Evolutionary conservation across 176 grass and related monocot genomes (phyloP), one percentile per base, ranked within the genome.

Genomic region (Luzula sylvatica): DNA sequence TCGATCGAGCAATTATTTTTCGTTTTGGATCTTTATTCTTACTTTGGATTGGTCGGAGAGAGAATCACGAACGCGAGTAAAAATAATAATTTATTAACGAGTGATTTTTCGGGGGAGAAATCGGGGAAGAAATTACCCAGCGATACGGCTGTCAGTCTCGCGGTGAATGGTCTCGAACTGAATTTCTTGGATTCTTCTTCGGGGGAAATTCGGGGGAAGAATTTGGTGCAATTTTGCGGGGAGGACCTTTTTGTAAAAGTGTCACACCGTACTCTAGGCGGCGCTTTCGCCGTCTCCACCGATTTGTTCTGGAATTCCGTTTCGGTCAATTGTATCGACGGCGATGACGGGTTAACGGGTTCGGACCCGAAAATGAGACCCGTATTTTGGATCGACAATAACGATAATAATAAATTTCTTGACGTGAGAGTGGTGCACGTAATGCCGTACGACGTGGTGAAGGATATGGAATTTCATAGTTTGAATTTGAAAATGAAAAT

Each of bases 1-100:
- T 98, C 93, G 39, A 75, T 90, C 47, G 93, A 98, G 65, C 93
- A 98, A 56, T 58, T 90, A 20, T 87, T 98, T 75, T 98, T 98
- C 66, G 93, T 98, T 16, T 68, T 98, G 61, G 78, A 87, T 66
- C 73, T 98, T 47, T 98, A 90, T 74, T 53, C 74, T 66, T 90
- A 98, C 68, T 98, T 98, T 80, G 93, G 86, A 40, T 42, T 75
- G 66, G 78, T 98, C 60, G 78, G 74, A 72, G 93, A 98, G 50
- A 74, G 65, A 56, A 75, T 98, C 54, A 77, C 78, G 71, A 98
- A 80, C 64, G 78, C 81, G 42, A 82, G 81, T 66, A 42, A 51
- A 26, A 90, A 66, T 65, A 86, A 40, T 42, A 65, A 73, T 29
- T 59, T 43, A 21, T 48, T 25, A 26, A 66, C 48, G 58, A 40